A percentile compares a stretch with the other conserved stretches of the same genome.
These are phyloP conservation scores for Aegilops umbellulata DNA, from an alignment of 176 grass and related monocot genomes.

Conservation along the genomic window DNA sequence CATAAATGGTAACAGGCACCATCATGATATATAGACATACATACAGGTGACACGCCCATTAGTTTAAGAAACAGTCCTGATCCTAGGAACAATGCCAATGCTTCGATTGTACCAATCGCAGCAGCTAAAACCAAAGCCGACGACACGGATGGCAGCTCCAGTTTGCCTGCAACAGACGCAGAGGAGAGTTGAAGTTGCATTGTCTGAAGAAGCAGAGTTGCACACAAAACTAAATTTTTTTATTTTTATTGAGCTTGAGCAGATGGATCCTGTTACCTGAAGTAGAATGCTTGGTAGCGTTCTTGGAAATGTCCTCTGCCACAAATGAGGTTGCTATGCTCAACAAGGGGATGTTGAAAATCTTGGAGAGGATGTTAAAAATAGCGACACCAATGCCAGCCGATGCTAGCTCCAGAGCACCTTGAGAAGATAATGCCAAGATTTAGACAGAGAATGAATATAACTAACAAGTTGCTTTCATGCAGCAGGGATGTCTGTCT, in stretches of 20 bases:
- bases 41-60: constrained; percentile 81
- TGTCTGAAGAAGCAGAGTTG: background rate
- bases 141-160: constrained; percentile 59
- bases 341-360: constrained; percentile 86
- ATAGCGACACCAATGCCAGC: constrained; percentile 83
- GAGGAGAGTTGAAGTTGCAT: background rate
- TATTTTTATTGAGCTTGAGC: too few relatives aligned
- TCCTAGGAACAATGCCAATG: constrained; percentile 68
- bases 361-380: constrained; percentile 88
- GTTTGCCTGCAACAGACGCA: constrained; percentile 32
- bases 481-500: background rate
- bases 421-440: constrained; percentile 44
- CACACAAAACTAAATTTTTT: too few relatives aligned
- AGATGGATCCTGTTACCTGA: constrained; percentile 57
- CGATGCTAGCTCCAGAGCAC: constrained; percentile 76
- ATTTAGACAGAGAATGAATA: constrained; percentile 13
- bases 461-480: background rate
- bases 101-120: constrained; percentile 64
- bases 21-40: constrained; percentile 51
- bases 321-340: constrained; percentile 95
- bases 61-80: constrained; percentile 65
- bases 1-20: background rate
- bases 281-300: constrained; percentile 30
- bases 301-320: constrained; percentile 69
- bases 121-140: constrained; percentile 58